phyloP scores from a whole-genome alignment of 2,329 filamentous ascomycete species.

The Sporothrix dimorphospora region DNA sequence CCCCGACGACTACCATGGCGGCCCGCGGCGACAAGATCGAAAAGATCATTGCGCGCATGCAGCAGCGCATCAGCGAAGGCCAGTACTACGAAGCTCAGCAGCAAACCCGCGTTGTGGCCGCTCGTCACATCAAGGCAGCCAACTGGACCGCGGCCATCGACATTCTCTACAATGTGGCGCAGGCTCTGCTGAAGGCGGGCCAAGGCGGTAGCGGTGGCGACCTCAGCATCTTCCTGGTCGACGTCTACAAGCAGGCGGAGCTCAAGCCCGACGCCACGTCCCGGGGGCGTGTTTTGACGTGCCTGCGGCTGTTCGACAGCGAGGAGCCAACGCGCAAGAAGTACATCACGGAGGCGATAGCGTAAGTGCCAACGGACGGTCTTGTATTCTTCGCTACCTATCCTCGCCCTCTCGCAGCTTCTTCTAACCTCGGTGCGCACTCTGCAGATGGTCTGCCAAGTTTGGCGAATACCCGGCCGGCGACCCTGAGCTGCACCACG shows the following conservation, averaged over 20 bases:
- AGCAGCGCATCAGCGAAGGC: constrained; percentile 62
- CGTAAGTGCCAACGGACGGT: constrained; percentile 50
- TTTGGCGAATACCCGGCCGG: constrained; percentile 86
- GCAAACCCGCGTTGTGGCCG: constrained; percentile 92
- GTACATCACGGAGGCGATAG: constrained; percentile 83
- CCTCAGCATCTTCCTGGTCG: constrained; percentile 81
- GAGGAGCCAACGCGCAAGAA: constrained; percentile 92
- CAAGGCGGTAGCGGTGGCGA: constrained; percentile 93
- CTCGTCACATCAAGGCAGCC: constrained; percentile 85
- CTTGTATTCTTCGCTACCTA: neutral
- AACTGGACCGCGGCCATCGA: constrained; percentile 87
- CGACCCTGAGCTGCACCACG: constrained; percentile 93
- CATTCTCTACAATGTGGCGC: constrained; percentile 81
- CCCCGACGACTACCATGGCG: constrained; percentile 36
- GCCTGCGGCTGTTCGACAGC: constrained; percentile 77
- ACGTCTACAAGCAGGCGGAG: constrained; percentile 87
- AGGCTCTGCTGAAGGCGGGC: constrained; percentile 85
- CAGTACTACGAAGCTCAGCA: constrained; percentile 98
- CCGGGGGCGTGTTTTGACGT: constrained; percentile 75
- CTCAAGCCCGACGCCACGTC: constrained; percentile 73
- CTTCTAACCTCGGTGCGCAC: neutral
- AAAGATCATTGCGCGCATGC: constrained; percentile 67
- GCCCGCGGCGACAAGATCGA: constrained; percentile 53
- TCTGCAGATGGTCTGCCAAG: constrained; percentile 77
- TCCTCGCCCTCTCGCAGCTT: neutral